A percentile compares a stretch with the other conserved stretches of the same genome.
phyloP scores from a whole-genome alignment of 495 filamentous ascomycete species.

The Penicillium silybi region DNA sequence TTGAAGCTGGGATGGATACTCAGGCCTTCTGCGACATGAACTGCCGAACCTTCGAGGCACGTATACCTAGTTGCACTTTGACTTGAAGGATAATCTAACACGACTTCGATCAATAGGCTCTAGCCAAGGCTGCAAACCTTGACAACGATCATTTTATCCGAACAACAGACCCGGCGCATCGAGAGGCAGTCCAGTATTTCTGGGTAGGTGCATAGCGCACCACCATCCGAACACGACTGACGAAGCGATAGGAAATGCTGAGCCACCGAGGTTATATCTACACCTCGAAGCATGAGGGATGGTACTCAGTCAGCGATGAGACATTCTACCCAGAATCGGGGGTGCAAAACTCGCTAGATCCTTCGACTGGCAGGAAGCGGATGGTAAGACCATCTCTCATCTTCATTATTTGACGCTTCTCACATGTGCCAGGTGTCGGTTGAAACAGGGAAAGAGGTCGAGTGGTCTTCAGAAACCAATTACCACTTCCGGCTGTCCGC shows the following conservation, averaged over 20 bases:
- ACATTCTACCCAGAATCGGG: constrained; percentile 81
- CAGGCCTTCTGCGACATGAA: constrained; percentile 60
- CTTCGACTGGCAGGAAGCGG: constrained; percentile 72
- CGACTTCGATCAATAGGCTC: constrained; percentile 32
- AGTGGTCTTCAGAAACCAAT: constrained; percentile 91
- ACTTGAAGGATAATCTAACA: neutral
- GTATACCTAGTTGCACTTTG: neutral
- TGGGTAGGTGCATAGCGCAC: constrained; percentile 54
- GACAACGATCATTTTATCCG: constrained; percentile 82
- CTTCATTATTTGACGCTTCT: constrained; percentile 6
- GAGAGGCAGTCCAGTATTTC: constrained; percentile 83
- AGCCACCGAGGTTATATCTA: constrained; percentile 77
- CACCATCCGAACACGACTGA: constrained; percentile 8
- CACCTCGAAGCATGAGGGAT: constrained; percentile 79
- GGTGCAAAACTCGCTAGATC: constrained; percentile 70
- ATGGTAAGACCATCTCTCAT: constrained; percentile 46
- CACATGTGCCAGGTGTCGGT: constrained; percentile 51
- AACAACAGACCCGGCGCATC: constrained; percentile 79
- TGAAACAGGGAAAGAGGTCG: constrained; percentile 87
- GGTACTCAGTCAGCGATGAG: constrained; percentile 96
- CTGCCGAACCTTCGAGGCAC: constrained; percentile 47
- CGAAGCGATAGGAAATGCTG: constrained; percentile 52
- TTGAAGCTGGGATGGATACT: constrained; percentile 56
- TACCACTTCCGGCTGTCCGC: constrained; percentile 91
- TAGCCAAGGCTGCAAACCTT: constrained; percentile 66